These are phyloP conservation scores for Dactylonectria macrodidyma DNA, from an alignment of 2,329 filamentous ascomycete genomes.

Conservation along the genomic window DNA sequence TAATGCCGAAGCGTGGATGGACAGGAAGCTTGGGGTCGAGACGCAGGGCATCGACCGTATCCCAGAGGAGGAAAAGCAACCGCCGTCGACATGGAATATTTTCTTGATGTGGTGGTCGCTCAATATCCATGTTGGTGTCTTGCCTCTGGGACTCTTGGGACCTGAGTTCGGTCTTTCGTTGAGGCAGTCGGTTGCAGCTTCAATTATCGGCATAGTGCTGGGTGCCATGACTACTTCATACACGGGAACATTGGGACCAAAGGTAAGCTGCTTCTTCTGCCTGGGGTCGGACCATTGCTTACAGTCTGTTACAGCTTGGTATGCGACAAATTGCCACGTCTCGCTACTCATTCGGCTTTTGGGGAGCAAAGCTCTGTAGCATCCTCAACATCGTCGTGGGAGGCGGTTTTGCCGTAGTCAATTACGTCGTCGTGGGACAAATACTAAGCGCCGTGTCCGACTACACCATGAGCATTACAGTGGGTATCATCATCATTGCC, in stretches of 20 bases:
- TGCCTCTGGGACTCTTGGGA: slow-evolving; percentile 20
- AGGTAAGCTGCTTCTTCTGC: slow-evolving; percentile 3
- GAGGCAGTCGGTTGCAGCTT: slow-evolving; percentile 10
- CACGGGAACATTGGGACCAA: slow-evolving; percentile 25
- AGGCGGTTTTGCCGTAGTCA: slow-evolving; percentile 40
- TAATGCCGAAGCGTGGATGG: slow-evolving; percentile 20
- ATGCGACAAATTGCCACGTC: slow-evolving; percentile 36
- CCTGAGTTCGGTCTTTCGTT: slow-evolving; percentile 25
- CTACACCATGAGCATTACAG: slow-evolving; percentile 38
- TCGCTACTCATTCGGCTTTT: slow-evolving; percentile 38
- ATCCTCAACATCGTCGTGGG: slow-evolving; percentile 42
- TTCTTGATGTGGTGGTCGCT: slow-evolving; percentile 28
- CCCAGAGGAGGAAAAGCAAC: slow-evolving; percentile 25
- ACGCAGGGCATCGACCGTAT: slow-evolving; percentile 27
- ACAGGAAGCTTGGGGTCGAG: slow-evolving; percentile 23
- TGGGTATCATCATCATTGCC: slow-evolving; percentile 41
- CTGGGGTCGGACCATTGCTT: background rate
- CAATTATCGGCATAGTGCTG: slow-evolving; percentile 13
- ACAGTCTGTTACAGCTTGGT: slow-evolving; percentile 16
- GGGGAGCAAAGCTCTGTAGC: slow-evolving; percentile 42
- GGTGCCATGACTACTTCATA: slow-evolving; percentile 17
- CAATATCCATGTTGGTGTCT: slow-evolving; percentile 18
- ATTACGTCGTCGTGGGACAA: slow-evolving; percentile 40
- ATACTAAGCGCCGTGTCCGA: slow-evolving; percentile 40
- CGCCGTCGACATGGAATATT: slow-evolving; percentile 24